Evolutionary conservation across 2,329 filamentous ascomycete species (phyloP).

Genomic region (Cladosporium halotolerans): DNA sequence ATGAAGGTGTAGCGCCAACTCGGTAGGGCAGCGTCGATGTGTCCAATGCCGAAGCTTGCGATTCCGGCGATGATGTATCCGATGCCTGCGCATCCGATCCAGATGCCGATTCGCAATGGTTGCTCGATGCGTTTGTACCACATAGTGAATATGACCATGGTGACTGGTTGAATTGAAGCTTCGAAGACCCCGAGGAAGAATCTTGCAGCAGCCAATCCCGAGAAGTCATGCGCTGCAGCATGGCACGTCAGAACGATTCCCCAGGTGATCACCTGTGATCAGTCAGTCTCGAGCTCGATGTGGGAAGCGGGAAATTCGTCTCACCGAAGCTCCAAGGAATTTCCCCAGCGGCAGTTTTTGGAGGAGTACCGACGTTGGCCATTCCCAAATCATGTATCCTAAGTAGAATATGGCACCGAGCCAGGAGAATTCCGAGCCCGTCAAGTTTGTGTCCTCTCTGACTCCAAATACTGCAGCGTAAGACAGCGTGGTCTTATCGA

Average conservation of each 20-base stretch:
- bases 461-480: not conserved
- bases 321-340: constrained; percentile 28
- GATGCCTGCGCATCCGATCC: constrained; percentile 62
- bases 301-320: constrained; percentile 39
- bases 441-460: not conserved
- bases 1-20: constrained; percentile 40
- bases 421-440: constrained; percentile 1
- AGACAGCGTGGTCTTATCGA: not conserved
- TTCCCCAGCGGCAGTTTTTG: constrained; percentile 39
- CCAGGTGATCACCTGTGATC: constrained; percentile 40
- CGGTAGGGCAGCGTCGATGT: constrained; percentile 18
- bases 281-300: constrained; percentile 14
- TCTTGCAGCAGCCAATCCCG: constrained; percentile 44
- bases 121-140: constrained; percentile 69
- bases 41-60: constrained; percentile 55
- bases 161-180: constrained; percentile 61
- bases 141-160: constrained; percentile 60
- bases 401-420: not conserved
- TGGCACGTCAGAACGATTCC: constrained; percentile 43
- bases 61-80: constrained; percentile 58
- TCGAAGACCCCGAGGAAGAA: constrained; percentile 65
- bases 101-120: constrained; percentile 55
- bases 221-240: constrained; percentile 17
- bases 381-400: constrained; percentile 30
- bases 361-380: constrained; percentile 35